Percentiles rank a stretch among this genome's conserved stretches.
Conservation (phyloP, 148 eudicot species). For the Rhododendron williamsianum region DNA sequence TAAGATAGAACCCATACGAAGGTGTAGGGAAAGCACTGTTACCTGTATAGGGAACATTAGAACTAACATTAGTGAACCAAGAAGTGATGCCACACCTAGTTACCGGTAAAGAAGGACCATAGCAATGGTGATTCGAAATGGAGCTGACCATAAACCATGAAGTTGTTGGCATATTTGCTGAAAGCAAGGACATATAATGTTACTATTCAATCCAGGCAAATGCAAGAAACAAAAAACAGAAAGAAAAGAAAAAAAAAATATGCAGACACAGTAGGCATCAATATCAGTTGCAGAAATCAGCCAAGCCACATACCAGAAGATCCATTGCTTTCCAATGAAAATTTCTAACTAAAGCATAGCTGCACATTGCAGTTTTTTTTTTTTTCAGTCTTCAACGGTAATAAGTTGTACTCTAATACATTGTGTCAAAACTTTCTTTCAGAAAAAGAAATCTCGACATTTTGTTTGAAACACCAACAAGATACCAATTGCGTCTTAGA, state of each 20-base stretch:
- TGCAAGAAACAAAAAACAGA: neutral
- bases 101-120: conserved; percentile 47
- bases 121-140: conserved; percentile 53
- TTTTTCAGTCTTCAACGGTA: too few relatives aligned
- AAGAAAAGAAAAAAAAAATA: neutral
- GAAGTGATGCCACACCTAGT: conserved; percentile 50
- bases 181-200: neutral
- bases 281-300: neutral
- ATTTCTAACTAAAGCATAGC: neutral
- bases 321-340: neutral
- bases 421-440: too few relatives aligned
- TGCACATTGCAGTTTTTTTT: too few relatives aligned
- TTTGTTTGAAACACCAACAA: neutral
- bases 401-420: too few relatives aligned
- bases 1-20: neutral
- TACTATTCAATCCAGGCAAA: neutral
- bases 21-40: neutral
- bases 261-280: neutral
- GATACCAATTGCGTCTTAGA: neutral
- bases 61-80: conserved; percentile 45
- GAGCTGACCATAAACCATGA: conserved; percentile 61
- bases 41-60: conserved; percentile 61
- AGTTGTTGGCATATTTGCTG: conserved; percentile 69
- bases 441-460: too few relatives aligned
- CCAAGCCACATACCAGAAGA: neutral